phyloP scores from a whole-genome alignment of 768 basidiomycete genomes.

The Rossbeevera mucosa region DNA sequence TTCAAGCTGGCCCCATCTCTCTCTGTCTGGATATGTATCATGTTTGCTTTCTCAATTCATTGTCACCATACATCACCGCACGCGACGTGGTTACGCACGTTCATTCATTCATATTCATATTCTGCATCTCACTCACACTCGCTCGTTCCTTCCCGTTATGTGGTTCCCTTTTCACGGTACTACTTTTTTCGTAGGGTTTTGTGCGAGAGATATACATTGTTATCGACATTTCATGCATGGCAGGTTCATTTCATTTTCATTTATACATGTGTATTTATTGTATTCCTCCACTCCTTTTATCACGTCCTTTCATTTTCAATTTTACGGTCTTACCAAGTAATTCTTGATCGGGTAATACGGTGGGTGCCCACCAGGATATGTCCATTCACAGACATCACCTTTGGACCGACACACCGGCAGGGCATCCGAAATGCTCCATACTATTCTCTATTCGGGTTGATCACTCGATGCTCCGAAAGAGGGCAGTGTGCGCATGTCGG shows the following conservation, averaged over 20 bases:
- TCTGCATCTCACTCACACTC: slow-evolving; percentile 7
- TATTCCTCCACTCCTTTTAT: background rate
- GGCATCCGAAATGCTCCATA: background rate
- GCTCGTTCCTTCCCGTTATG: background rate
- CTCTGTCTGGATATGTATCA: slow-evolving; percentile 8
- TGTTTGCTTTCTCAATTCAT: background rate
- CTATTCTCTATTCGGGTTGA: background rate
- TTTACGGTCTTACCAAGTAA: background rate
- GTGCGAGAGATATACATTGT: slow-evolving; percentile 6
- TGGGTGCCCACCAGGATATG: background rate
- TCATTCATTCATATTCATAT: slow-evolving; percentile 13
- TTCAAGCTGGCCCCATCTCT: slow-evolving; percentile 2
- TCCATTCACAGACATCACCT: background rate
- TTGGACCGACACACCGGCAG: background rate
- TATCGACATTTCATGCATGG: slow-evolving; percentile 1
- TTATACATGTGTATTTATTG: slow-evolving; percentile 3
- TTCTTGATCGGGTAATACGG: slow-evolving; percentile 1
- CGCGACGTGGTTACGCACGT: slow-evolving; percentile 8
- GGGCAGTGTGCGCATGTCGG: background rate
- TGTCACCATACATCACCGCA: slow-evolving; percentile 18
- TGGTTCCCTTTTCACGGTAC: background rate
- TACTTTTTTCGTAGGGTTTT: background rate
- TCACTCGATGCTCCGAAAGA: background rate
- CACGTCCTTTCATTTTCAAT: background rate
- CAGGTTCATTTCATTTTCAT: background rate